Conservation (phyloP, 2,329 filamentous ascomycete species). For the Alternaria brassicicola region DNA sequence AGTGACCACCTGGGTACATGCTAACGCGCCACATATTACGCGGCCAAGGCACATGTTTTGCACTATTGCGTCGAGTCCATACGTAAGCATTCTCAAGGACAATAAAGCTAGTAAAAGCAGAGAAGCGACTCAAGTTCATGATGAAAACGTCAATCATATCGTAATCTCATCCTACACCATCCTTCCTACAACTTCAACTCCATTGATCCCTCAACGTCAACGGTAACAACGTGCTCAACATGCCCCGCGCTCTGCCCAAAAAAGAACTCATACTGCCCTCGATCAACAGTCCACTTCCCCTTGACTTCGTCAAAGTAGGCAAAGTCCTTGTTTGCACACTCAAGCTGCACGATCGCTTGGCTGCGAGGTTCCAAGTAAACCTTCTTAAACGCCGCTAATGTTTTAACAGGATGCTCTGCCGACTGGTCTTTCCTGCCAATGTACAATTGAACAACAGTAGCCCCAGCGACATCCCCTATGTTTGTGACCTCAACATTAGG, state of each 20-base stretch:
- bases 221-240: slow-evolving; percentile 31
- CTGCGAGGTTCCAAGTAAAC: slow-evolving; percentile 64
- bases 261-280: slow-evolving; percentile 39
- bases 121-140: not conserved
- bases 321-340: slow-evolving; percentile 33
- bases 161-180: not conserved
- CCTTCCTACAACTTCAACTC: slow-evolving; percentile 16
- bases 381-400: slow-evolving; percentile 71
- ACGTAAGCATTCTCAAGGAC: not conserved
- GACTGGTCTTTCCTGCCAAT: slow-evolving; percentile 56
- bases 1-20: not conserved
- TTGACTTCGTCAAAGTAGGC: slow-evolving; percentile 41
- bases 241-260: slow-evolving; percentile 40
- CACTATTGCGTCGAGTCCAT: not conserved
- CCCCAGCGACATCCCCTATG: slow-evolving; percentile 56
- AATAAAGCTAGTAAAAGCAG: not conserved
- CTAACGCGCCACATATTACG: too few relatives aligned
- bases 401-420: slow-evolving; percentile 64
- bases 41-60: not conserved
- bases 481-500: slow-evolving; percentile 57
- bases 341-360: slow-evolving; percentile 62
- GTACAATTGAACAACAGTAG: slow-evolving; percentile 63
- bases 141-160: not conserved
- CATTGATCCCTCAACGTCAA: slow-evolving; percentile 30
- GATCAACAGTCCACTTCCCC: slow-evolving; percentile 39